phyloP scores from a whole-genome alignment of 495 filamentous ascomycete species.

The Talaromyces stipitatus region DNA sequence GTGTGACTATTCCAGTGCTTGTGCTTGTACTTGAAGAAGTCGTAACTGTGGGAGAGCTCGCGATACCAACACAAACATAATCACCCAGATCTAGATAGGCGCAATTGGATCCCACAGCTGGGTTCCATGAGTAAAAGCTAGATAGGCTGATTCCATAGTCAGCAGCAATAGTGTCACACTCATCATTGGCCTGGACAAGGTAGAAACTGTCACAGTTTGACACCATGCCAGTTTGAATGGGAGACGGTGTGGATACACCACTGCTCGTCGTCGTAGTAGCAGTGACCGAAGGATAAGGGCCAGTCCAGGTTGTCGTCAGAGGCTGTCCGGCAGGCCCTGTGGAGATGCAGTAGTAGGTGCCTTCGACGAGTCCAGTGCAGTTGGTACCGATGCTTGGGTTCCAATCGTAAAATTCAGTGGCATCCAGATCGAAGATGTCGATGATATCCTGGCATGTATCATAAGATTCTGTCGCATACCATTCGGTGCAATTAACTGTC shows the following conservation, averaged over 20 bases:
- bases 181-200: slow-evolving; percentile 10
- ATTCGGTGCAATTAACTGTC: slow-evolving; percentile 12
- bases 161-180: slow-evolving; percentile 5
- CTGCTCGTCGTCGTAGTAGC: neutral
- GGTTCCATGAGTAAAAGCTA: slow-evolving; percentile 10
- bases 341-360: neutral
- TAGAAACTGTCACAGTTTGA: slow-evolving; percentile 13
- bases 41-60: no score
- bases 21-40: no score
- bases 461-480: slow-evolving; percentile 1
- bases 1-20: no score
- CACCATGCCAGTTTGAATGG: slow-evolving; percentile 13
- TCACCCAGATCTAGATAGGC: slow-evolving; percentile 9
- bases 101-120: slow-evolving; percentile 9
- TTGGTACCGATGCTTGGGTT: slow-evolving; percentile 12
- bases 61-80: no score
- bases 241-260: slow-evolving; percentile 26
- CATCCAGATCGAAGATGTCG: slow-evolving; percentile 11
- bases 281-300: neutral
- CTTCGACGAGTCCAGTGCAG: slow-evolving; percentile 11
- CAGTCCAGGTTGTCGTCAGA: neutral
- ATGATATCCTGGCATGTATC: slow-evolving; percentile 15
- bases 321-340: neutral
- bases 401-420: slow-evolving; percentile 14
- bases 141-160: slow-evolving; percentile 7